Evolutionary conservation across 805 yeast species (phyloP), one percentile per base, ranked within the genome.

Genomic region (Myxozyma neglecta): DNA sequence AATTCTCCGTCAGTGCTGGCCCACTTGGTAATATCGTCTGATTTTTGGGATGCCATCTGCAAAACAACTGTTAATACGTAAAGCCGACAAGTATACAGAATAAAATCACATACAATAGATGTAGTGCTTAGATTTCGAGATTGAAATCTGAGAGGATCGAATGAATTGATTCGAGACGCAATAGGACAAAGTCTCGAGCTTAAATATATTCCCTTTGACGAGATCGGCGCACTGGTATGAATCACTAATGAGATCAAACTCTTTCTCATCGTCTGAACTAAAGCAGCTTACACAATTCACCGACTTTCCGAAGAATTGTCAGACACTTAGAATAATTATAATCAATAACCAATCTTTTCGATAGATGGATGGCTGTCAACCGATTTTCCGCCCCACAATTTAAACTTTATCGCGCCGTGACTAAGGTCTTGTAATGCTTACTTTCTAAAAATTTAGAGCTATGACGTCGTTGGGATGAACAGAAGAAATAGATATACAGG

Each of bases 1-100:
- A 64, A 67, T 44, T 67, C 69, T 51, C 69, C 69, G 44, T 66
- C 69, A 45, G 32, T 40, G 56, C 66, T 66, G 7, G 68, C 69
- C 67, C 67, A 64, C 18, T 43, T 45, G 39, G 59, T 49, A 37
- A 64, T 64, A 20, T 64, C 57, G 42, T 47, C 52, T 20, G 40
- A 20, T 24, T 43, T 50, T 10, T 20, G 55, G 5, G 18, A 11
- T 34, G 11, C 40, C 11, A 42, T 10, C 43, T 39, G 16, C 42
- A 39, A 39, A 39, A 37, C 40, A 39, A 39, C 6, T 39, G 42
- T 39, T 13, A 39, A 13, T 13, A 39, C 16, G 6, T 3, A n/a
- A 4, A 39, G 4, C 13, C 13, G 42, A 39, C 4, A 39, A 39
- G 6, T 3, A 39, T 37, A 37, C 40, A 37, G 40, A 39, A 3